Evolutionary conservation across 768 basidiomycete genomes (phyloP).

Genomic region (Tulasnella sp.): DNA sequence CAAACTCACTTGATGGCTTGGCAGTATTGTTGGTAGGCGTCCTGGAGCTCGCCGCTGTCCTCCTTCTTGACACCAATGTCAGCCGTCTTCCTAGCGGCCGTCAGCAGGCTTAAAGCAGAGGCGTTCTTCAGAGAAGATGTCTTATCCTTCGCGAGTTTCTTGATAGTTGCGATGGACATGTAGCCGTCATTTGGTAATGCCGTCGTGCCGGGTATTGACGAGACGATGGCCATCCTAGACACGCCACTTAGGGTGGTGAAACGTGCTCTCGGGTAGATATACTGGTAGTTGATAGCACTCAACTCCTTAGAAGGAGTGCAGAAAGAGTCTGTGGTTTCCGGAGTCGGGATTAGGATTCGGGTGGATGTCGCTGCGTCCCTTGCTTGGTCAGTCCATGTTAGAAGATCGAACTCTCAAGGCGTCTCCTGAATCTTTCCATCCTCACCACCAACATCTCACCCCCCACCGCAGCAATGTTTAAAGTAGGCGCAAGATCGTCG

Average conservation of each 20-base stretch:
- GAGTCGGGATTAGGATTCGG: conserved; percentile 17
- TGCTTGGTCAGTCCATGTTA: conserved; percentile 18
- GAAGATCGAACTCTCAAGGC: neutral
- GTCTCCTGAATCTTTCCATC: neutral
- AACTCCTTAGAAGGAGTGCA: neutral
- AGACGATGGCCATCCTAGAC: conserved; percentile 19
- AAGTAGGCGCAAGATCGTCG: conserved; percentile 11
- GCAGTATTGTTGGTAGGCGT: conserved; percentile 27
- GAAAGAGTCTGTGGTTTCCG: neutral
- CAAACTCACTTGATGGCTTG: conserved; percentile 23
- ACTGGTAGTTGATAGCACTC: neutral
- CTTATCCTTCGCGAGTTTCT: conserved; percentile 47
- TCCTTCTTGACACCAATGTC: conserved; percentile 20
- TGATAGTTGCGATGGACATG: conserved; percentile 37
- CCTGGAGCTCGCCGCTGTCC: conserved; percentile 28
- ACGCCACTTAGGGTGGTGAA: neutral
- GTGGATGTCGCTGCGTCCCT: conserved; percentile 12
- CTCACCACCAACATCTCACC: conserved; percentile 8
- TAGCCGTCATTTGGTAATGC: conserved; percentile 24
- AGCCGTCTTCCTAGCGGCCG: conserved; percentile 57
- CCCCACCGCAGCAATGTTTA: neutral
- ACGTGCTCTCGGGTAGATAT: neutral
- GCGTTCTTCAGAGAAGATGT: conserved; percentile 57
- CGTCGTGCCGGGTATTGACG: conserved; percentile 21
- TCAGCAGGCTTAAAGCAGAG: conserved; percentile 59